Evolutionary conservation across 176 grass and related monocot genomes (phyloP), one percentile per base, ranked within the genome.

Genomic region (Musa beccarii): DNA sequence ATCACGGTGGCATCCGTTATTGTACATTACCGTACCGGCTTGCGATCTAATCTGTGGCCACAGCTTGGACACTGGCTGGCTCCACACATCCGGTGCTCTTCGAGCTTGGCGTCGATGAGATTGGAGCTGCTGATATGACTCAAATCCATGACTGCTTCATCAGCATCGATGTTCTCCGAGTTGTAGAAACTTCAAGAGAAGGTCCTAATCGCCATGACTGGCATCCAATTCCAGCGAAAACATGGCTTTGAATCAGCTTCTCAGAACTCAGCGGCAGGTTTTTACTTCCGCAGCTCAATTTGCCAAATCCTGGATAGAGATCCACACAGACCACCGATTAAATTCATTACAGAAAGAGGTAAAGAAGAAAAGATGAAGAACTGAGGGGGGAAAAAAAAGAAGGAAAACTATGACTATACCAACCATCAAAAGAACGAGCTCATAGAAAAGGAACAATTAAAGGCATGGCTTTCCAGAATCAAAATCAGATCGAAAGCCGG

Each of bases 81-180:
- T 56, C 51, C 83, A 66, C 80, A 90, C 79, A 96, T 96, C 75
- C 88, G 87, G 86, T 92, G 90, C 83, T 96, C 93, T 50, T 92
- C 93, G 23, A 96, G 87, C 83, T 96, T 96, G 49, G 90, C 87
- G 76, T 90, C 88, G 63, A 96, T 96, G 78, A 92, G 86, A 76
- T 92, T 84, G 66, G 89, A 92, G 89, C 89, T 88, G 81, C 89
- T 88, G 83, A 70, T 51, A 51, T 88, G 83, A 22, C 81, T 79
- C 67, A 81, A 86, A 54, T 86, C 85, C 86, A 88, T 92, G 61
- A 29, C 68, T 84, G 62, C 50, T 84, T 85, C 89, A 85, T 57
- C 73, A n/a, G 77, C 74, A 68, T 61, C 66, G 7, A 25, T 20
- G 54, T 62, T 62, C 20, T n/a, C 20, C 15, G 20, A 15, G 6